Percentiles rank a stretch among this genome's conserved stretches.
phyloP scores from a whole-genome alignment of 352 stramenopile species.

The Pythium brassicae region DNA sequence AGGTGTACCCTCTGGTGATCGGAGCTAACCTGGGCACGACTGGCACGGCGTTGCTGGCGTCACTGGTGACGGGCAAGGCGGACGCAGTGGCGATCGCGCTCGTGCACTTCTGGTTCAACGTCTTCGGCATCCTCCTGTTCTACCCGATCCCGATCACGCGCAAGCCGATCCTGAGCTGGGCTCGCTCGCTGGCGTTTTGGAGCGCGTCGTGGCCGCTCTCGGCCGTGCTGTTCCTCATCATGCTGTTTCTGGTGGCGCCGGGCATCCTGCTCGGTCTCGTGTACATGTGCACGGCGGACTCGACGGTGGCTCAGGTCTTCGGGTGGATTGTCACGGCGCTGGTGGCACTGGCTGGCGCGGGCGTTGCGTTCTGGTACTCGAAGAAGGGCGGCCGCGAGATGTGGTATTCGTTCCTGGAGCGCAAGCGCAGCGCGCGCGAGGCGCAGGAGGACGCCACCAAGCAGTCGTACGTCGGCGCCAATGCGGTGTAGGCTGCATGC shows the following conservation, averaged over 20 bases:
- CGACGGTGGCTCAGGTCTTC: constrained; percentile 19
- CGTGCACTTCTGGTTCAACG: constrained; percentile 91
- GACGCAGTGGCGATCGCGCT: constrained; percentile 86
- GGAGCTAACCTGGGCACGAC: constrained; percentile 92
- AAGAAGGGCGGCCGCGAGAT: constrained; percentile 26
- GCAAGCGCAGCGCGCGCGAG: constrained; percentile 30
- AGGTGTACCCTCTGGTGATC: constrained; percentile 88
- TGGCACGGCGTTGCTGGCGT: constrained; percentile 80
- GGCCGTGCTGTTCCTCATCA: constrained; percentile 46
- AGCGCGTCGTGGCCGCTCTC: constrained; percentile 53
- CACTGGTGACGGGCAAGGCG: constrained; percentile 77
- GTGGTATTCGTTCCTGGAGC: constrained; percentile 40
- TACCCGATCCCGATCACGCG: constrained; percentile 89
- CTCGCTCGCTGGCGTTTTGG: constrained; percentile 59
- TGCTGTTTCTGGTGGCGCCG: constrained; percentile 45
- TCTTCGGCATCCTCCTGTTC: constrained; percentile 88
- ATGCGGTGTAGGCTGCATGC: not conserved
- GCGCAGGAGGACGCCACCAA: not conserved
- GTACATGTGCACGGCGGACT: constrained; percentile 48
- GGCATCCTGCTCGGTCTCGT: constrained; percentile 40
- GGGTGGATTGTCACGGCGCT: constrained; percentile 31
- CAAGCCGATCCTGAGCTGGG: constrained; percentile 65
- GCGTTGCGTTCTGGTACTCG: constrained; percentile 33
- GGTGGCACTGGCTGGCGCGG: constrained; percentile 11
- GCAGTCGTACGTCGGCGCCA: not conserved